Evolutionary conservation across 306 rosid genomes (phyloP), one percentile per base, ranked within the genome.

Genomic region (Carpinus fangiana): DNA sequence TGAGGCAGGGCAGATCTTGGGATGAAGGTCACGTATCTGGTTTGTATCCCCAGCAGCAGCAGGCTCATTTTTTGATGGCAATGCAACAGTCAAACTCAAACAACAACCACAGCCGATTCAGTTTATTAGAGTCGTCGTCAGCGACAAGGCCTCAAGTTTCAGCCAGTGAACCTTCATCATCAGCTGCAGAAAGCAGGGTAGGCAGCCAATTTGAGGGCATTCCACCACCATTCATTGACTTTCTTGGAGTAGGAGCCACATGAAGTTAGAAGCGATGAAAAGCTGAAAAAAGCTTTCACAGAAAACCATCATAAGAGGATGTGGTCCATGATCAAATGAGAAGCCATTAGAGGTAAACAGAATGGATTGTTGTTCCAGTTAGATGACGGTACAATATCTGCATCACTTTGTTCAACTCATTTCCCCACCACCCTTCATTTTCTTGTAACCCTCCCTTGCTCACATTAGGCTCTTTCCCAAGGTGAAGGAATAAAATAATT

Each of bases 211-310:
- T 76, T 61, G 88, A 83, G 76, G 76, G 81, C 84, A 79, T 71
- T 77, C 79, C 87, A 73, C 93, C 97, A 17, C 84, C 77, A 83
- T 96, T 93, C 82, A 86, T 96, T 85, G 99, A 96, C 69, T 96
- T 96, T 81, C 99, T 96, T 57, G 99, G 99, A 45, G 98, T 96
- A 17, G 99, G 99, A 89, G 94, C 94, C 87, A 92, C 87, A 72
- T 94, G 96, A 87, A 76, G 76, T 79, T 74, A 70, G 80, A 71
- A 79, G 72, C 72, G 5, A 66, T 50, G 54, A 57, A 88, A 90
- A 82, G 78, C 84, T 83, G 90, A 82, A 82, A 82, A 65, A 43
- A 54, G 59, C 73, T 84, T 72, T 73, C 78, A 6, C 70, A 54
- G 81, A 80, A 48, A 64, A 81, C 68, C 75, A 81, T 70, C 75